These are phyloP conservation scores for Colletotrichum limetticola DNA, from an alignment of 2,329 filamentous ascomycete genomes.

Conservation along the genomic window DNA sequence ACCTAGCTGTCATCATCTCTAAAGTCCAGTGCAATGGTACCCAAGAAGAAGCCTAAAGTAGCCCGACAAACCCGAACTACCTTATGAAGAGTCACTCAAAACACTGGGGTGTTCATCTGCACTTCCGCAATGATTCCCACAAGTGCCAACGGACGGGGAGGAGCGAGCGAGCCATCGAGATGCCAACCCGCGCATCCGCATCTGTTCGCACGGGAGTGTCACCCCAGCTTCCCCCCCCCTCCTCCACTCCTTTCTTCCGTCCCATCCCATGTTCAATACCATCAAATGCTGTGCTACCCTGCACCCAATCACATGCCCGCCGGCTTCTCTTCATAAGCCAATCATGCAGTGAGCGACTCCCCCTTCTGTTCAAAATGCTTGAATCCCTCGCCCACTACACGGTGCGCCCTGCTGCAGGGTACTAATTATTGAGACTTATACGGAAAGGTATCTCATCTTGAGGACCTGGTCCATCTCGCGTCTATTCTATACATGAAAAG, in stretches of 20 bases:
- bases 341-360: constrained; percentile 10
- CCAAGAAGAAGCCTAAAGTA: neutral
- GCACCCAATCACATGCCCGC: constrained; percentile 23
- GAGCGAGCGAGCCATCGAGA: neutral
- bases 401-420: neutral
- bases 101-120: neutral
- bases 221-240: constrained; percentile 21
- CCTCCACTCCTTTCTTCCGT: neutral
- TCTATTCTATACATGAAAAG: neutral
- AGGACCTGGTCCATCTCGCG: neutral
- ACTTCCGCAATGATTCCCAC: neutral
- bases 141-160: neutral
- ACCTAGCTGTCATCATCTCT: neutral
- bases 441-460: too few species aligned
- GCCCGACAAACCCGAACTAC: neutral
- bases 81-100: neutral
- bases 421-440: neutral
- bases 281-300: constrained; percentile 13
- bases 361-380: constrained; percentile 1
- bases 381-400: neutral
- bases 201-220: constrained; percentile 15
- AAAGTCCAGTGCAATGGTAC: neutral
- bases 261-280: constrained; percentile 18
- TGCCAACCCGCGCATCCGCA: neutral
- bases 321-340: neutral